Evolutionary conservation across 495 filamentous ascomycete species (phyloP).

Genomic region (Hypomontagnella monticulosa): DNA sequence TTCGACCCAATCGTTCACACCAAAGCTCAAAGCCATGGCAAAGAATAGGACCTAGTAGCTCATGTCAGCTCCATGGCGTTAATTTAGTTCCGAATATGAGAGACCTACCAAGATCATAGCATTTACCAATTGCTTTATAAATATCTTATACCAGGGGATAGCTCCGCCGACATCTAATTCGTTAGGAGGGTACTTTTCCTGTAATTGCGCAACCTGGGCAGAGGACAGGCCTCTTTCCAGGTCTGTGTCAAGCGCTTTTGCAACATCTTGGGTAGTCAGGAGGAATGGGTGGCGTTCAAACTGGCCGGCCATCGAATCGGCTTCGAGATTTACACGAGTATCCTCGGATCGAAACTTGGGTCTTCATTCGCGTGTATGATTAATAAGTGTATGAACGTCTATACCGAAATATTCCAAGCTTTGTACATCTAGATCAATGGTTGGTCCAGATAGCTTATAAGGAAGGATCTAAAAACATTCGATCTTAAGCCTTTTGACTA

Average conservation of each 20-base stretch:
- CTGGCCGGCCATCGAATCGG: slow-evolving; percentile 51
- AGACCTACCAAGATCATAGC: slow-evolving; percentile 71
- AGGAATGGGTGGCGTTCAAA: slow-evolving; percentile 64
- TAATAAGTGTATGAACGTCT: slow-evolving; percentile 4
- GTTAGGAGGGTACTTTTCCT: slow-evolving; percentile 66
- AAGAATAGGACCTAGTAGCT: slow-evolving; percentile 74
- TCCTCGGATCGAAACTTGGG: slow-evolving; percentile 14
- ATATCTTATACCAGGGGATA: slow-evolving; percentile 70
- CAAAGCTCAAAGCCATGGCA: slow-evolving; percentile 85
- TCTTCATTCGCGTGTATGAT: slow-evolving; percentile 21
- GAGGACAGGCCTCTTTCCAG: slow-evolving; percentile 67
- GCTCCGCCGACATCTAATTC: slow-evolving; percentile 69
- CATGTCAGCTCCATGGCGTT: slow-evolving; percentile 17
- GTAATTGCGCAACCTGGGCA: slow-evolving; percentile 58
- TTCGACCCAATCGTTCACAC: slow-evolving; percentile 82
- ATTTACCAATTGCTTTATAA: slow-evolving; percentile 72
- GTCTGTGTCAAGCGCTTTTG: slow-evolving; percentile 60
- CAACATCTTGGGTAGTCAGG: slow-evolving; percentile 61
- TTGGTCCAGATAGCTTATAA: background rate
- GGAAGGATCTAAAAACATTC: background rate
- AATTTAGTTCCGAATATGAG: background rate
- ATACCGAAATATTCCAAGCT: slow-evolving; percentile 3
- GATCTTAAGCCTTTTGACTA: background rate
- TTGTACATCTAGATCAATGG: slow-evolving; percentile 5
- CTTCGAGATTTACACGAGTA: slow-evolving; percentile 7